These are phyloP conservation scores for Xylariaceae sp. DNA, from an alignment of 2,329 filamentous ascomycete species.

Conservation along the genomic window DNA sequence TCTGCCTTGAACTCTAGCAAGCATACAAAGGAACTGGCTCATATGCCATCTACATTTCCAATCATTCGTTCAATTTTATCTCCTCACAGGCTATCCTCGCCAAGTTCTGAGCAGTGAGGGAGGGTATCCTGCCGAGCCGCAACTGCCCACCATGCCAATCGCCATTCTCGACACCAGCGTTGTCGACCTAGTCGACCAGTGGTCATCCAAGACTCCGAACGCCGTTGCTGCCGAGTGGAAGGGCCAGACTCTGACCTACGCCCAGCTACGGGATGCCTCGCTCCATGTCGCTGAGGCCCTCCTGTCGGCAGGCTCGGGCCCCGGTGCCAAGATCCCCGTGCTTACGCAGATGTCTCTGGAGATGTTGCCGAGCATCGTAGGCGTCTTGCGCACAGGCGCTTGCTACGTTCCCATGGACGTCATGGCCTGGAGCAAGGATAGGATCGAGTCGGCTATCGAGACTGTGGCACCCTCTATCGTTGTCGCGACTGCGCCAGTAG, in stretches of 20 bases:
- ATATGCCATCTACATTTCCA: too few relatives aligned
- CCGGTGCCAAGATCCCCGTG: slow-evolving; percentile 5
- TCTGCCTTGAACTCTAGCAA: too few relatives aligned
- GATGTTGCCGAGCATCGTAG: slow-evolving; percentile 11
- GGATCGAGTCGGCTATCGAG: slow-evolving; percentile 3
- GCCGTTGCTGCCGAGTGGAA: background rate
- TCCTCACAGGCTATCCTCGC: too few relatives aligned
- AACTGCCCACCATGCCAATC: background rate
- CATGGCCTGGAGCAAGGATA: slow-evolving; percentile 8
- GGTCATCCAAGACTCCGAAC: background rate
- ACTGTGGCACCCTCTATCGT: background rate
- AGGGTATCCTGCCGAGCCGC: background rate
- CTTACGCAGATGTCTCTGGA: slow-evolving; percentile 9
- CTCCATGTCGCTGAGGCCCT: background rate
- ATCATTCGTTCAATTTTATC: too few relatives aligned
- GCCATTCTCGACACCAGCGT: background rate
- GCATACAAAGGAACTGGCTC: too few relatives aligned
- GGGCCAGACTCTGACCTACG: background rate
- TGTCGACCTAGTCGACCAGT: background rate
- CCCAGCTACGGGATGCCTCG: background rate
- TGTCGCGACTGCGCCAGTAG: background rate
- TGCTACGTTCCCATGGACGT: slow-evolving; percentile 15
- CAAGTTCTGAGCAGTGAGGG: too few relatives aligned
- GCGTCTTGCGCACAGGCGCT: slow-evolving; percentile 8
- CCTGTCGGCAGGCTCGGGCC: background rate